Percentiles rank a stretch among this genome's conserved stretches.
phyloP scores from a whole-genome alignment of 2,329 filamentous ascomycete species.

The Ploettnerulaceae sp. region DNA sequence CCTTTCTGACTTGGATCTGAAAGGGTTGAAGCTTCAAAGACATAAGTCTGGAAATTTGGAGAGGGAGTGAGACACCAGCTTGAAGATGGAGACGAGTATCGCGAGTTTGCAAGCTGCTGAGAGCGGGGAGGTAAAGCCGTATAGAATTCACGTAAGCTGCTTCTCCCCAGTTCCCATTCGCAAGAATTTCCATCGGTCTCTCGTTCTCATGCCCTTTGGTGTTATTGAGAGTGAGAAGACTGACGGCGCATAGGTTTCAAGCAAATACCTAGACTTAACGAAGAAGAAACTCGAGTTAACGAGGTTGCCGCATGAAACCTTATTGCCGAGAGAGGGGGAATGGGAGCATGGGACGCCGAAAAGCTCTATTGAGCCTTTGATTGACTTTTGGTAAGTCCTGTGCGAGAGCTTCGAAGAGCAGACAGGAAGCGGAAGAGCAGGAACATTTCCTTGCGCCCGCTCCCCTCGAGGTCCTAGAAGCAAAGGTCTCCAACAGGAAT shows the following conservation, averaged over 20 bases:
- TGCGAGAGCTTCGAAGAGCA: too few species aligned
- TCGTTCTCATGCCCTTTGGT: background rate
- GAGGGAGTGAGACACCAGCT: background rate
- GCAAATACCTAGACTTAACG: constrained; percentile 62
- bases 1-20: background rate
- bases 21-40: too few species aligned
- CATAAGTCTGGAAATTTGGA: constrained; percentile 1
- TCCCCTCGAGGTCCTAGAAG: too few species aligned
- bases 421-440: too few species aligned
- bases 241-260: constrained; percentile 49
- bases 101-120: constrained; percentile 4
- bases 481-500: background rate
- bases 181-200: constrained; percentile 49
- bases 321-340: constrained; percentile 42
- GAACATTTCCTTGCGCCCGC: too few species aligned
- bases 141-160: constrained; percentile 52
- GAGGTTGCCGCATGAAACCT: constrained; percentile 55
- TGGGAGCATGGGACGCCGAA: constrained; percentile 54
- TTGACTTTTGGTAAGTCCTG: constrained; percentile 62
- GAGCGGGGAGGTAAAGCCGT: constrained; percentile 44
- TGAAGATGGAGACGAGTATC: constrained; percentile 11
- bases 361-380: constrained; percentile 54
- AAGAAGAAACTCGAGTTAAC: constrained; percentile 63
- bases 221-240: background rate
- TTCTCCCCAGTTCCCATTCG: background rate